Evolutionary conservation across 2,329 filamentous ascomycete species (phyloP).

Genomic region (Fusarium abutilonis): DNA sequence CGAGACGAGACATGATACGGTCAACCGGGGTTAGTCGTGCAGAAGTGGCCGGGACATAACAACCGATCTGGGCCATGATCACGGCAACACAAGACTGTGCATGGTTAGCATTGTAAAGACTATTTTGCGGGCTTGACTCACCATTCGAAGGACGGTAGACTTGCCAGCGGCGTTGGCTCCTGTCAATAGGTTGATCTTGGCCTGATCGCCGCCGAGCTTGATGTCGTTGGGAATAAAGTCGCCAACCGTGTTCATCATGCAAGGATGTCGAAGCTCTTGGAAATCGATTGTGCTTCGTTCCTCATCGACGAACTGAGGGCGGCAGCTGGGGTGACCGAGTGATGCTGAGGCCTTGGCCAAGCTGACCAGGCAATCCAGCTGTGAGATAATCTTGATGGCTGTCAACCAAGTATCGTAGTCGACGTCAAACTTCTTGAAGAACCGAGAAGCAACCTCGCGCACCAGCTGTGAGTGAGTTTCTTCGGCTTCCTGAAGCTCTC

Average conservation of each 20-base stretch:
- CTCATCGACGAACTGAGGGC: constrained; percentile 86
- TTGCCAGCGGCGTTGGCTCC: constrained; percentile 98
- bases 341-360: constrained; percentile 87
- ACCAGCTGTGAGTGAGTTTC: constrained; percentile 93
- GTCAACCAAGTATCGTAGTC: constrained; percentile 87
- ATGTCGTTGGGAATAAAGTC: constrained; percentile 98
- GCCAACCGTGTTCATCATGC: constrained; percentile 86
- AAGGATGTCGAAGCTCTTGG: constrained; percentile 90
- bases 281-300: constrained; percentile 92
- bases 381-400: constrained; percentile 88
- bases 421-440: constrained; percentile 88
- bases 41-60: constrained; percentile 84
- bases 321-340: constrained; percentile 86
- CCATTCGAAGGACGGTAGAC: constrained; percentile 95
- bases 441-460: constrained; percentile 82
- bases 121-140: constrained; percentile 53
- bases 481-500: constrained; percentile 90
- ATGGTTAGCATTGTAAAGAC: constrained; percentile 25
- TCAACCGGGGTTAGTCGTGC: constrained; percentile 90
- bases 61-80: constrained; percentile 97
- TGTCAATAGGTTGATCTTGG: constrained; percentile 91
- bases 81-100: constrained; percentile 88
- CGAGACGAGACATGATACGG: constrained; percentile 97
- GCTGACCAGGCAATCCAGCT: constrained; percentile 94
- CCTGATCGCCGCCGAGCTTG: constrained; percentile 78